Percentiles rank a stretch among this genome's conserved stretches.
These are phyloP conservation scores for Scedosporium aurantiacum DNA, from an alignment of 2,329 filamentous ascomycete genomes.

Conservation along the genomic window DNA sequence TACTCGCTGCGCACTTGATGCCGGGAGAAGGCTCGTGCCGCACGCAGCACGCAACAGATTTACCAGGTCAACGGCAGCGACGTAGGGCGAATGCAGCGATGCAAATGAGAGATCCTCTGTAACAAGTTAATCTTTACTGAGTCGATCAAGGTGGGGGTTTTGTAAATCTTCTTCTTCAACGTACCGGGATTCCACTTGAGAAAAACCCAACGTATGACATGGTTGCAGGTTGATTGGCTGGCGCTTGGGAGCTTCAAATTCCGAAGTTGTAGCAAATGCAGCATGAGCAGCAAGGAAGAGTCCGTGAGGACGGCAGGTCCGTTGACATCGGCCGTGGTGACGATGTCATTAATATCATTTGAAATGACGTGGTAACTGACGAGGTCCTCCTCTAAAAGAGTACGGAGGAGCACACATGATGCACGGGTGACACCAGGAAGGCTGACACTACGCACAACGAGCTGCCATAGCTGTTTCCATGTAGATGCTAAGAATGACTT, in stretches of 20 bases:
- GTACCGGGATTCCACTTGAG: slow-evolving; percentile 72
- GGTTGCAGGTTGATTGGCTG: slow-evolving; percentile 55
- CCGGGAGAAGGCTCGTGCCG: slow-evolving; percentile 31
- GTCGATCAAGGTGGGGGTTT: background rate
- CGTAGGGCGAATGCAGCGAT: slow-evolving; percentile 51
- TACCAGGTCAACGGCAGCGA: slow-evolving; percentile 53
- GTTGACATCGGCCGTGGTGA: slow-evolving; percentile 68
- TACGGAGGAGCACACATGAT: slow-evolving; percentile 61
- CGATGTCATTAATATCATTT: slow-evolving; percentile 59
- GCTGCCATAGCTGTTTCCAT: slow-evolving; percentile 70
- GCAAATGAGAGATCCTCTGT: slow-evolving; percentile 57
- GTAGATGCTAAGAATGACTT: slow-evolving; percentile 13
- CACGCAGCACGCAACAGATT: slow-evolving; percentile 61
- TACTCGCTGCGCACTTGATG: slow-evolving; percentile 20
- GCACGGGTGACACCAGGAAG: slow-evolving; percentile 62
- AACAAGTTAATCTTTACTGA: slow-evolving; percentile 2
- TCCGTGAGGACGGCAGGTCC: slow-evolving; percentile 74
- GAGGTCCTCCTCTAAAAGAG: slow-evolving; percentile 55
- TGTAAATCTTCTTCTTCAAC: slow-evolving; percentile 14
- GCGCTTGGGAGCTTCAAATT: slow-evolving; percentile 58
- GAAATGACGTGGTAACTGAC: slow-evolving; percentile 56
- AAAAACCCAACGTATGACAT: slow-evolving; percentile 72
- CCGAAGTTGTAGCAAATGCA: slow-evolving; percentile 53
- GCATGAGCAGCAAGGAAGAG: slow-evolving; percentile 64
- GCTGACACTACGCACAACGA: slow-evolving; percentile 59